phyloP scores from a whole-genome alignment of 208 protist genomes.

The Angomonas deanei region DNA sequence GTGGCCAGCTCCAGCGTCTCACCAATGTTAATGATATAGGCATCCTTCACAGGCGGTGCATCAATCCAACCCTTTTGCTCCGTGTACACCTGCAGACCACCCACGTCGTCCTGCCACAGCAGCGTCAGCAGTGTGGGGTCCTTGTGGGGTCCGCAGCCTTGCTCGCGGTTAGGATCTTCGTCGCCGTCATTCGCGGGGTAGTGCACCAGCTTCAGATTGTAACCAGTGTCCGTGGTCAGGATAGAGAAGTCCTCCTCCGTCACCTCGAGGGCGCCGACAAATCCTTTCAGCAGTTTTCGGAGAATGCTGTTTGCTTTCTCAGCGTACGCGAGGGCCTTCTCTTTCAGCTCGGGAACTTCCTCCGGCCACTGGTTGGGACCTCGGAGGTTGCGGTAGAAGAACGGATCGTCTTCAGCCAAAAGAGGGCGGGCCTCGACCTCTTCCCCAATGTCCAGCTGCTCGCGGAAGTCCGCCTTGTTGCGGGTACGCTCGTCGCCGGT shows the following conservation, averaged over 20 bases:
- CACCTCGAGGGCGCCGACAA: constrained; percentile 6
- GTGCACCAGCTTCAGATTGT: constrained; percentile 10
- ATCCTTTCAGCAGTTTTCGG: constrained; percentile 4
- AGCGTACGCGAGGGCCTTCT: constrained; percentile 1
- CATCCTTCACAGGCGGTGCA: background rate
- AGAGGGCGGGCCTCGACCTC: background rate
- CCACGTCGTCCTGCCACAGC: constrained; percentile 1
- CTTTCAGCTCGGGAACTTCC: constrained; percentile 2
- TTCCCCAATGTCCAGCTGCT: constrained; percentile 9
- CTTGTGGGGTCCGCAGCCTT: constrained; percentile 8
- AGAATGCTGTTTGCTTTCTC: background rate
- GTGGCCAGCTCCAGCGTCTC: constrained; percentile 11
- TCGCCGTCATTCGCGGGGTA: background rate
- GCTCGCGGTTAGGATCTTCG: background rate
- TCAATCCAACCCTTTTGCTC: constrained; percentile 10
- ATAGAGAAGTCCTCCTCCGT: background rate
- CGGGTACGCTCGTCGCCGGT: background rate
- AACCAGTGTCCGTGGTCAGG: background rate
- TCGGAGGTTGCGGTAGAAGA: constrained; percentile 6
- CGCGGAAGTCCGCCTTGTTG: constrained; percentile 8
- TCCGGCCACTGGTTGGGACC: constrained; percentile 11
- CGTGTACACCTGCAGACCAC: constrained; percentile 8
- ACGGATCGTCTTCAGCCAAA: background rate
- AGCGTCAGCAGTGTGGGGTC: constrained; percentile 1
- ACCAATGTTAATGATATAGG: constrained; percentile 13